Conservation (phyloP, 768 basidiomycete genomes). For the Gautieria morchelliformis region DNA sequence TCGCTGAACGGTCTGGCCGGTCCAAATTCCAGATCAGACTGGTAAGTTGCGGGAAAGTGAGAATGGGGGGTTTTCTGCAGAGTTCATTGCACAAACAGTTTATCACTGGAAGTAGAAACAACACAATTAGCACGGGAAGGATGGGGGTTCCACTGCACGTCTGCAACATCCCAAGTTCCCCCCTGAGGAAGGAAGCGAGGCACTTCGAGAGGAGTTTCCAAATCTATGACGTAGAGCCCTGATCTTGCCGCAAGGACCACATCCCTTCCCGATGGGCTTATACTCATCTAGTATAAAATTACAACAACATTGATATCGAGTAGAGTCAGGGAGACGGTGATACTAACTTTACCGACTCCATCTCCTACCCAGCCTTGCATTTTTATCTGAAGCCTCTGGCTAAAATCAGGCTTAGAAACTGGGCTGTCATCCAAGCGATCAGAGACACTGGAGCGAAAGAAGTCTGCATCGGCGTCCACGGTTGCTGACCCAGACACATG, state of each 20-base stretch:
- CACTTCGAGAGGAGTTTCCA: conserved; percentile 75
- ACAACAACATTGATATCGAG: not conserved
- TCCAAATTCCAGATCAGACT: conserved; percentile 94
- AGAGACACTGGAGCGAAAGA: not conserved
- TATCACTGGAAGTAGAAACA: conserved; percentile 82
- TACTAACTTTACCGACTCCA: conserved; percentile 70
- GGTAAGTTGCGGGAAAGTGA: conserved; percentile 1
- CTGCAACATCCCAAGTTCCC: conserved; percentile 92
- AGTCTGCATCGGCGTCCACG: not conserved
- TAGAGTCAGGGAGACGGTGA: too few relatives aligned
- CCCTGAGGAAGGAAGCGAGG: conserved; percentile 95
- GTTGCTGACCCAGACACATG: too few relatives aligned
- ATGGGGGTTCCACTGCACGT: conserved; percentile 91
- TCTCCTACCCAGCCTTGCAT: conserved; percentile 75
- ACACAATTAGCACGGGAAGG: conserved; percentile 66
- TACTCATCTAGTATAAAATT: conserved; percentile 70
- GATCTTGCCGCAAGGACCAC: conserved; percentile 37
- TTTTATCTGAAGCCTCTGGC: conserved; percentile 57
- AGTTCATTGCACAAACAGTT: conserved; percentile 44
- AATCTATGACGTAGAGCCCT: conserved; percentile 91
- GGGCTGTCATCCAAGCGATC: not conserved
- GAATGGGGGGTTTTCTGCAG: not conserved
- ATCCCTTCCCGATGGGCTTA: conserved; percentile 29
- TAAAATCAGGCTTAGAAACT: conserved; percentile 23
- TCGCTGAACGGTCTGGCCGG: conserved; percentile 61